Evolutionary conservation across 768 basidiomycete species (phyloP), one percentile per base, ranked within the genome.

Genomic region (Infundibulicybe gibba): DNA sequence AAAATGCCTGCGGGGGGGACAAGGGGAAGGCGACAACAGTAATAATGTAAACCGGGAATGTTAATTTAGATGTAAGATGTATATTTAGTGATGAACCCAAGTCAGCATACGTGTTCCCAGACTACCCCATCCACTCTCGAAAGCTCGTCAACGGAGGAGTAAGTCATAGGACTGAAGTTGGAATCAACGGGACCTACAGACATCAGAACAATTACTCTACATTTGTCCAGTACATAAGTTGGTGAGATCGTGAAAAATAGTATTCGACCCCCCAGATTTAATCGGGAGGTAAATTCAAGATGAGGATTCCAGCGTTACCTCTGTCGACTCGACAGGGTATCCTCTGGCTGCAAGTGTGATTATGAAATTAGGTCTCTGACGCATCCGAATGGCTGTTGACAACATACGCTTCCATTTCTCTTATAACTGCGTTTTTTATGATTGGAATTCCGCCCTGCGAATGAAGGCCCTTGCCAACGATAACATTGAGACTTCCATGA

Each of bases 391-490:
- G 41, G 11, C 10, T 17, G 30, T 16, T 16, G 14, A 19, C 4
- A n/a, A 53, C 61, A 19, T 33, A 87, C 87, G 80, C 83, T 41
- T 74, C 61, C 83, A 94, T 85, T 44, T 87, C 74, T 41, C 79
- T 77, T 54, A 83, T 80, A 33, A 97, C 81, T 1, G 86, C 87
- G 11, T 87, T 85, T 59, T 89, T 93, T 56, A 98, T 69, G 60
- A 90, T 90, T 1, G 90, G 84, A 9, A 79, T 71, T 41, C 83
- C 78, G 4, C 75, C 69, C 5, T 72, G 63, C 2, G 89, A 92
- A 65, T 97, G 94, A 31, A 87, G 62, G 2, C 94, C 94, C 61
- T 90, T 94, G 15, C 90, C 90, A 2, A 76, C 74, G 51, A 80
- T 77, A 3, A 80, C 70, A 8, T 60, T 61, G 32, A 80, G 56